phyloP scores from a whole-genome alignment of 2,329 filamentous ascomycete species.

The Periconia digitata region DNA sequence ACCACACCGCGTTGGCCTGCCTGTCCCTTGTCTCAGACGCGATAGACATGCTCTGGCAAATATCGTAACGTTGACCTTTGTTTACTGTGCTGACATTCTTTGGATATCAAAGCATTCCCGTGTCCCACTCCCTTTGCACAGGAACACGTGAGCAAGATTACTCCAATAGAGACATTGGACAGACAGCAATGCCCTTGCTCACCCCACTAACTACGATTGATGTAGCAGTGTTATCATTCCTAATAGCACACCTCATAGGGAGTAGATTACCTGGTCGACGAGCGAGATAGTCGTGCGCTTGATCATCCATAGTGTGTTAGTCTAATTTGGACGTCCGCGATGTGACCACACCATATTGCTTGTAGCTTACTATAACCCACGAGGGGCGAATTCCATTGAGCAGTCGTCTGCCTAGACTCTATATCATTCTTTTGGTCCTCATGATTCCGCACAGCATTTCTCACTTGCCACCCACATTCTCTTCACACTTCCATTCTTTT shows the following conservation, averaged over 20 bases:
- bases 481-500: conserved; percentile 47
- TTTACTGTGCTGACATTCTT: conserved; percentile 42
- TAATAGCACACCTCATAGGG: conserved; percentile 23
- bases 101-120: conserved; percentile 38
- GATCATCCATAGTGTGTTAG: conserved; percentile 34
- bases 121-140: conserved; percentile 38
- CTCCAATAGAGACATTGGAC: conserved; percentile 38
- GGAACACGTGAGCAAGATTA: conserved; percentile 16
- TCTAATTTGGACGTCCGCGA: conserved; percentile 33
- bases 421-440: conserved; percentile 30
- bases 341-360: conserved; percentile 35
- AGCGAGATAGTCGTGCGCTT: conserved; percentile 31
- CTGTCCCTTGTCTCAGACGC: conserved; percentile 29
- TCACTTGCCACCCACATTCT: conserved; percentile 35
- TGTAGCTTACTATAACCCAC: conserved; percentile 32
- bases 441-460: conserved; percentile 34
- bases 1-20: conserved; percentile 34
- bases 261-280: conserved; percentile 34
- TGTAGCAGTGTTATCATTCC: conserved; percentile 37
- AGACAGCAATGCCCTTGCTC: conserved; percentile 41
- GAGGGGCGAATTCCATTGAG: conserved; percentile 24
- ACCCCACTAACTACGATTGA: conserved; percentile 36
- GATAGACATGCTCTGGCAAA: conserved; percentile 32
- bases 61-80: conserved; percentile 32
- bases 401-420: conserved; percentile 21